Conservation (phyloP, 495 filamentous ascomycete genomes). For the Lepraria neglecta region DNA sequence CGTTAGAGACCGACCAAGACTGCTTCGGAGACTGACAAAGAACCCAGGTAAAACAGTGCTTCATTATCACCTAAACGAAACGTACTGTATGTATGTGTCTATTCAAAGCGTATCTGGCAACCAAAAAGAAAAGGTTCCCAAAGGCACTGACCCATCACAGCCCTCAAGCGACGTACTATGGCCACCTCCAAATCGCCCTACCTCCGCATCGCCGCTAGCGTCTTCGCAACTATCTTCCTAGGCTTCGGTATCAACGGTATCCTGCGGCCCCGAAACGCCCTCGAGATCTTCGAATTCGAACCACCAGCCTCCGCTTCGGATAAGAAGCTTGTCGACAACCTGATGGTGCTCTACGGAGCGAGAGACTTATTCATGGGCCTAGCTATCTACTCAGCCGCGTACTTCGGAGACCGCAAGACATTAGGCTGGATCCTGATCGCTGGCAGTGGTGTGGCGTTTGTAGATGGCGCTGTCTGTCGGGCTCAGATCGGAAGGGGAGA, state of each 20-base stretch:
- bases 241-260: conserved; percentile 47
- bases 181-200: background rate
- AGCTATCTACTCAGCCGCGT: conserved; percentile 38
- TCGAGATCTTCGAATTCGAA: conserved; percentile 43
- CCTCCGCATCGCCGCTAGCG: conserved; percentile 28
- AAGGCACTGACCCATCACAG: background rate
- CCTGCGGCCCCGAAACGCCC: conserved; percentile 38
- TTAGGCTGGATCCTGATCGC: conserved; percentile 44
- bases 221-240: conserved; percentile 41
- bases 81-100: background rate
- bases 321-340: conserved; percentile 34
- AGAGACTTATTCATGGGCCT: conserved; percentile 51
- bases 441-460: conserved; percentile 39
- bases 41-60: background rate
- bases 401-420: conserved; percentile 37
- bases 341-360: conserved; percentile 46
- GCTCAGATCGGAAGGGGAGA: conserved; percentile 35
- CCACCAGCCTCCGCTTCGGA: conserved; percentile 26
- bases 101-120: background rate
- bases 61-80: background rate
- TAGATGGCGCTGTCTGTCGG: conserved; percentile 43
- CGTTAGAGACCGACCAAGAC: background rate
- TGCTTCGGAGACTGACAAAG: background rate
- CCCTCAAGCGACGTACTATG: background rate
- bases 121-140: background rate